These are phyloP conservation scores for Paraconiothyrium brasiliense DNA, from an alignment of 2,329 filamentous ascomycete genomes.

Conservation along the genomic window DNA sequence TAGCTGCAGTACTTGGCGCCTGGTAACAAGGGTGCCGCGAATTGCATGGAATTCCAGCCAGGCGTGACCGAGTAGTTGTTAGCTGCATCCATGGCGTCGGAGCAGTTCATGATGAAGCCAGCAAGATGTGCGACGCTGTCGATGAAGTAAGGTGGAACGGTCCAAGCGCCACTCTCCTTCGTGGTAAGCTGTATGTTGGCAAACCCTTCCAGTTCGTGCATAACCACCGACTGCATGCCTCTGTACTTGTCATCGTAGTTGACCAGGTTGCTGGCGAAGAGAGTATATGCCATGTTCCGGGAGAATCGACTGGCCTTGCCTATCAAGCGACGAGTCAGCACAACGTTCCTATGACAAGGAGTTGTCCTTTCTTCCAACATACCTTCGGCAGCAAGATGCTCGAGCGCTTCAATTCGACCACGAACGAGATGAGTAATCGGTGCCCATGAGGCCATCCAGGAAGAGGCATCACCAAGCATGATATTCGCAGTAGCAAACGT, in stretches of 20 bases:
- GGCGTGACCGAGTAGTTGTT: slow-evolving; percentile 33
- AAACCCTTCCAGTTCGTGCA: slow-evolving; percentile 32
- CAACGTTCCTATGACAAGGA: too few species aligned
- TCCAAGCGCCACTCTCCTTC: slow-evolving; percentile 16
- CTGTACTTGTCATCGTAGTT: slow-evolving; percentile 32
- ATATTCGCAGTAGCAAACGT: too few species aligned
- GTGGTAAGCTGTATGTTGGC: slow-evolving; percentile 19
- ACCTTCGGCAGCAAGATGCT: slow-evolving; percentile 11
- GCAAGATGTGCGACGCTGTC: slow-evolving; percentile 27
- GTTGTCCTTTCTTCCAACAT: too few species aligned
- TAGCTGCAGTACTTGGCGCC: slow-evolving; percentile 30
- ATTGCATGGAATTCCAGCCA: slow-evolving; percentile 34
- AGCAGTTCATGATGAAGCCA: slow-evolving; percentile 37
- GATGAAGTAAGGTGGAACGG: slow-evolving; percentile 26
- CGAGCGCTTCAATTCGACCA: slow-evolving; percentile 22
- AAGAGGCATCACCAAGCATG: too few species aligned
- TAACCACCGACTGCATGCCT: slow-evolving; percentile 32
- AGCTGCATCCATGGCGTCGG: slow-evolving; percentile 26
- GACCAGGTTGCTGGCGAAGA: slow-evolving; percentile 32
- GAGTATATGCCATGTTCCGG: slow-evolving; percentile 31
- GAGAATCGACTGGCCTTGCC: slow-evolving; percentile 27
- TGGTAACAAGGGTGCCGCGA: slow-evolving; percentile 25
- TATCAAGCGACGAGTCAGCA: not conserved
- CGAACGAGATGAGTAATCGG: too few species aligned
- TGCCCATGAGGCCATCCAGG: too few species aligned